A percentile compares a stretch with the other conserved stretches of the same genome.
These are phyloP conservation scores for Tetrapisispora phaffii DNA, from an alignment of 805 yeast species.

Conservation along the genomic window DNA sequence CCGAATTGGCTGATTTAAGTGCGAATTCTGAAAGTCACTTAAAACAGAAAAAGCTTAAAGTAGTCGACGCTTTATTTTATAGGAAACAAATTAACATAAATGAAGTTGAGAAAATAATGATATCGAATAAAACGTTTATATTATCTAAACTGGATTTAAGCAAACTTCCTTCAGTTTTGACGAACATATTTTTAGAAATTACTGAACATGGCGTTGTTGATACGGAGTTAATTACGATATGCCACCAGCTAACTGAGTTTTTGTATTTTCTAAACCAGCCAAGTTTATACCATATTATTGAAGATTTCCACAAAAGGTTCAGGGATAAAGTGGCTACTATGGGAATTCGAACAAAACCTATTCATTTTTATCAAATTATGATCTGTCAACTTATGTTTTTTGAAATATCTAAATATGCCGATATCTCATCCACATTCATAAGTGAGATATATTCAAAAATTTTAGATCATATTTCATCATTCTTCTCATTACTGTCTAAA, in stretches of 20 bases:
- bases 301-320: conserved; percentile 21
- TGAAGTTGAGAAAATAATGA: conserved; percentile 9
- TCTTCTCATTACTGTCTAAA: conserved; percentile 19
- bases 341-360: conserved; percentile 22
- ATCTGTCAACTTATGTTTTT: conserved; percentile 22
- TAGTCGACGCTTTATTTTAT: conserved; percentile 9
- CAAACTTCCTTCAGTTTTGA: conserved; percentile 5
- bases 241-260: conserved; percentile 14
- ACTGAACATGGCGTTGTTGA: conserved; percentile 21
- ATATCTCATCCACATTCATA: conserved; percentile 7
- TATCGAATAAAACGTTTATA: conserved; percentile 9
- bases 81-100: conserved; percentile 11
- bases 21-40: too few species aligned
- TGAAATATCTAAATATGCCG: conserved; percentile 19
- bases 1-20: not conserved
- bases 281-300: conserved; percentile 11
- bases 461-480: conserved; percentile 19
- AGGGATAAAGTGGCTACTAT: conserved; percentile 17
- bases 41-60: not conserved
- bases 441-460: conserved; percentile 14
- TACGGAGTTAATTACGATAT: conserved; percentile 14
- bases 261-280: conserved; percentile 14
- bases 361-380: conserved; percentile 26
- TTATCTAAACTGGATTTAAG: conserved; percentile 14
- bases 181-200: conserved; percentile 14